Percentiles rank a stretch among this genome's conserved stretches.
Conservation (phyloP, 768 basidiomycete genomes). For the Fomitopsis serialis region DNA sequence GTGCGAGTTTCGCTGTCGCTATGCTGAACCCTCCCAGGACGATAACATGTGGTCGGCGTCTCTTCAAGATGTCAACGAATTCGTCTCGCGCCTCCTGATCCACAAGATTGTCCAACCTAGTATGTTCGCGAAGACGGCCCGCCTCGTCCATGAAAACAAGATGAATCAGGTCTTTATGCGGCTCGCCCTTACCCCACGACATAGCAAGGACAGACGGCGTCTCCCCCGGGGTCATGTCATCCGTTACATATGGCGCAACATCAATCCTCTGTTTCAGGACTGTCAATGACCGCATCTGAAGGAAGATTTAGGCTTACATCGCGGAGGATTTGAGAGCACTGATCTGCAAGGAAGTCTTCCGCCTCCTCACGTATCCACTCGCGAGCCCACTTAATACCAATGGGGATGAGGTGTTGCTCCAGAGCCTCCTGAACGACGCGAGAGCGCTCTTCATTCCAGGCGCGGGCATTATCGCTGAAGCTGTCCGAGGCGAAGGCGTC, state of each 20-base stretch:
- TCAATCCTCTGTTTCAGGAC: conserved; percentile 62
- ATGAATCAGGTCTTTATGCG: conserved; percentile 83
- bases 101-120: conserved; percentile 81
- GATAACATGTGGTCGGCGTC: conserved; percentile 82
- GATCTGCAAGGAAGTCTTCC: conserved; percentile 73
- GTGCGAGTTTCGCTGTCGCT: conserved; percentile 66
- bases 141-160: conserved; percentile 83
- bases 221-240: conserved; percentile 64
- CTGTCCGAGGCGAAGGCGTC: conserved; percentile 82
- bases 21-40: conserved; percentile 87
- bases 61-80: conserved; percentile 76
- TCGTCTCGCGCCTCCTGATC: conserved; percentile 64
- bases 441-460: conserved; percentile 87
- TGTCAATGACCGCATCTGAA: background rate
- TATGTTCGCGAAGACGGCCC: conserved; percentile 87
- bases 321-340: conserved; percentile 64
- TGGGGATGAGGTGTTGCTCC: conserved; percentile 77
- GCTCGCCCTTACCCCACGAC: conserved; percentile 95
- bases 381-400: conserved; percentile 81
- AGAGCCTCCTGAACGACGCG: conserved; percentile 75
- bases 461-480: conserved; percentile 77
- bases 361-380: conserved; percentile 88
- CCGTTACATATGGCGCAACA: conserved; percentile 65
- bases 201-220: conserved; percentile 78
- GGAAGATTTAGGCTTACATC: conserved; percentile 44